Base-by-base conservation (phyloP, 2,329 filamentous ascomycete genomes). In the Pseudogymnoascus sp. region DNA sequence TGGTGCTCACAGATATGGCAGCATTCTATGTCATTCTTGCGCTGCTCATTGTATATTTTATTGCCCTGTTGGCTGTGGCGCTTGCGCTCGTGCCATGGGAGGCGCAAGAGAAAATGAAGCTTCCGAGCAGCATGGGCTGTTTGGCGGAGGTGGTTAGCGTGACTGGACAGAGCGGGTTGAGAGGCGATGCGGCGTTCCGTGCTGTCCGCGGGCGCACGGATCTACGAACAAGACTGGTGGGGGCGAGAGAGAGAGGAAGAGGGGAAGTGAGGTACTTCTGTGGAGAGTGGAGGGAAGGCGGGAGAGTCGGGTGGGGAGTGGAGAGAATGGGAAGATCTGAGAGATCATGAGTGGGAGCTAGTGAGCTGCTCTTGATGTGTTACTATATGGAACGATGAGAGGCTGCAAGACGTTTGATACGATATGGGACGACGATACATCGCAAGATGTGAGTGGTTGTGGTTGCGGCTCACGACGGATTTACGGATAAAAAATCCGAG, bases 61-160 rank as follows among this genome's bases (percentile, higher is more conserved):
- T 85, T n/a, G 85, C 81, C 11, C 78, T 93, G 60, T 71, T 83
- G 43, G 74, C 83, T 5, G 76, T 91, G 63, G 38, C 60, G 19
- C 14, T 61, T 33, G 39, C 39, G 21, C 60, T 61, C 3, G 38
- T 61, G 16, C 45, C 60, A 4, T 49, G 45, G 38, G 29, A 61
- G 0, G 76, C 78, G 11, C 81, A 89, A 12, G 76, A 78, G 43
- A 78, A 80, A 39, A 84, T 86, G 67, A 78, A 86, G 43, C 81
- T 96, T 1, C 91, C 91, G 0, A 91, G 95, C 71, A 80, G 81
- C 4, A 85, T 90, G 41, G 83, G 81, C 64, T 90, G 83, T 55
- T 79, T 95, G 16, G 89, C 89, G 1, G 91, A 92, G 72, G 79
- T 92, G 21, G 82, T 95, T 68, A 88, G 85, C 70, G 92, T 93